phyloP scores from a whole-genome alignment of 306 rosid species.

The Lablab purpureus region DNA sequence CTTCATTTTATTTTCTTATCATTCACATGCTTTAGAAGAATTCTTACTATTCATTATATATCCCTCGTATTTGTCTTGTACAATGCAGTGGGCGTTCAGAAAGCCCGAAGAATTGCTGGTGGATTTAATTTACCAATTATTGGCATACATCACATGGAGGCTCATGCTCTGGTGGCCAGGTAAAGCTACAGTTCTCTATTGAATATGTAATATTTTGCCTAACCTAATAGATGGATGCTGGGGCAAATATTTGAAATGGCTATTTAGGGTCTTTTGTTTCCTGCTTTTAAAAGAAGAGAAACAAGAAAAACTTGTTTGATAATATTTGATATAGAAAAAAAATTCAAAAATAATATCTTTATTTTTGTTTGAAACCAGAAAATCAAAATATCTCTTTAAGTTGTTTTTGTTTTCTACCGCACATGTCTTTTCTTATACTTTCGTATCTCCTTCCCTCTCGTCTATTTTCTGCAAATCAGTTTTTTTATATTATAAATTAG shows the following conservation, averaged over 20 bases:
- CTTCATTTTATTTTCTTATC: constrained; percentile 10
- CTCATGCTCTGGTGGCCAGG: constrained; percentile 99
- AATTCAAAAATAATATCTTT: background rate
- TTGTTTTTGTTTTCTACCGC: background rate
- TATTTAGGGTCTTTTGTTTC: constrained; percentile 9
- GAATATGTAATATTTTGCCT: constrained; percentile 10
- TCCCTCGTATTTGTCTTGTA: constrained; percentile 35
- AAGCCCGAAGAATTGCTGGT: constrained; percentile 81
- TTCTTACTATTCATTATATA: constrained; percentile 39
- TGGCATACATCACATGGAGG: constrained; percentile 99
- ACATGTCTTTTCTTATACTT: background rate
- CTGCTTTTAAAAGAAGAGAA: background rate
- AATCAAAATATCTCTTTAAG: background rate
- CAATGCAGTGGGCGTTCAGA: constrained; percentile 89
- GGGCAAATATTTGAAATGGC: constrained; percentile 29
- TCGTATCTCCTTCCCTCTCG: background rate
- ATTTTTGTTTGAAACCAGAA: background rate
- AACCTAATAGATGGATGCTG: constrained; percentile 20
- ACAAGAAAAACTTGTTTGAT: background rate
- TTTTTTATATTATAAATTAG: background rate
- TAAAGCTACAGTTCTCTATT: constrained; percentile 40
- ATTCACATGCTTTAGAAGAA: constrained; percentile 28
- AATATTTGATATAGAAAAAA: background rate
- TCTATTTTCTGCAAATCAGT: background rate
- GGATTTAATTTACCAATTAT: constrained; percentile 71